Percentiles rank a stretch among this genome's conserved stretches.
phyloP scores from a whole-genome alignment of 2,329 filamentous ascomycete genomes.

The Biscogniauxia mediterranea region DNA sequence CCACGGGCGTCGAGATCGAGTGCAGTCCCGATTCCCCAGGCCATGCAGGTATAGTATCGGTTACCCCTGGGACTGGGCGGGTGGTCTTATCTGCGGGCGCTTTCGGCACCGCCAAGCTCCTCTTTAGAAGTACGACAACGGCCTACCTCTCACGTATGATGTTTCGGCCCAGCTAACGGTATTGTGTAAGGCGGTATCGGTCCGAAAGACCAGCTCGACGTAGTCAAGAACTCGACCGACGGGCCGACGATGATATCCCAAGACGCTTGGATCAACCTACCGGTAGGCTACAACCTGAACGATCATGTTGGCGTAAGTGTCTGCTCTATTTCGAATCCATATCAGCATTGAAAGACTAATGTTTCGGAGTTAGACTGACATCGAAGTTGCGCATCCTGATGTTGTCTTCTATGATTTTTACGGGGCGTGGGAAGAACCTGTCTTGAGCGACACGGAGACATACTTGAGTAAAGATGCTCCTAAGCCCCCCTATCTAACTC shows the following conservation, averaged over 20 bases:
- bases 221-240: constrained; percentile 49
- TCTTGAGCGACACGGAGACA: constrained; percentile 37
- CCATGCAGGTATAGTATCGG: constrained; percentile 55
- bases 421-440: constrained; percentile 51
- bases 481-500: background rate
- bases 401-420: constrained; percentile 63
- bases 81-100: constrained; percentile 66
- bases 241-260: constrained; percentile 47
- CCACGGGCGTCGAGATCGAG: constrained; percentile 66
- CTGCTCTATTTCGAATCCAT: no score
- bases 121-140: constrained; percentile 52
- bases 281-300: constrained; percentile 56
- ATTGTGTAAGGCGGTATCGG: constrained; percentile 51
- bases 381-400: constrained; percentile 41
- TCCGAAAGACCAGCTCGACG: constrained; percentile 54
- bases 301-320: constrained; percentile 47
- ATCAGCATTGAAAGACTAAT: background rate
- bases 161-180: constrained; percentile 2
- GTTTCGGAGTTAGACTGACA: constrained; percentile 39
- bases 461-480: constrained; percentile 40
- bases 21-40: constrained; percentile 47
- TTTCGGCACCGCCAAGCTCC: constrained; percentile 65
- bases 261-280: constrained; percentile 53
- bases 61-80: constrained; percentile 57
- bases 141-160: constrained; percentile 58